Evolutionary conservation across 2,329 filamentous ascomycete genomes (phyloP).

Genomic region (Colletotrichum sansevieriae): DNA sequence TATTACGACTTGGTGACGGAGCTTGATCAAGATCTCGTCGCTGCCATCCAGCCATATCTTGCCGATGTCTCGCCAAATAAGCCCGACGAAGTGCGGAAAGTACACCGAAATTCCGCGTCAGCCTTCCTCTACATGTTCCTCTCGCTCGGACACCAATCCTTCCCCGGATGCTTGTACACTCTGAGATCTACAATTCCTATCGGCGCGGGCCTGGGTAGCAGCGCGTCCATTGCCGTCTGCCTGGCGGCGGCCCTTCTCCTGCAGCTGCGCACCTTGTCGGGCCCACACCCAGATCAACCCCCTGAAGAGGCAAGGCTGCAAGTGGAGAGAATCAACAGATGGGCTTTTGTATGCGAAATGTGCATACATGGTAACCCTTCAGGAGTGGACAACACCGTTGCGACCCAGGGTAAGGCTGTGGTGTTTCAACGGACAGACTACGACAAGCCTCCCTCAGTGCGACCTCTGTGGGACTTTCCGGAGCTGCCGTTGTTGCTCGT

Average conservation of each 20-base stretch:
- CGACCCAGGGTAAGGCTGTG: constrained; percentile 93
- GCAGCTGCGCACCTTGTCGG: constrained; percentile 88
- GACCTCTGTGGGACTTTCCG: constrained; percentile 86
- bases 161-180: constrained; percentile 87
- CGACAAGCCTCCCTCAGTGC: constrained; percentile 80
- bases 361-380: constrained; percentile 98
- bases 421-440: constrained; percentile 88
- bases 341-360: constrained; percentile 97
- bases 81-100: constrained; percentile 80
- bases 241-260: constrained; percentile 85
- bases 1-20: constrained; percentile 92
- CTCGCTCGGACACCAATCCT: constrained; percentile 83
- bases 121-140: constrained; percentile 95
- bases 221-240: constrained; percentile 94
- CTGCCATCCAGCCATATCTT: constrained; percentile 84
- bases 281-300: constrained; percentile 93
- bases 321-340: constrained; percentile 94
- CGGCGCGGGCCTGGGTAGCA: constrained; percentile 90
- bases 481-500: constrained; percentile 91
- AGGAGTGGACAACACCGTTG: constrained; percentile 96
- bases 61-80: constrained; percentile 75
- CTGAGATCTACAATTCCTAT: constrained; percentile 95
- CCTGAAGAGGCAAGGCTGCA: constrained; percentile 88
- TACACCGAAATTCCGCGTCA: constrained; percentile 84
- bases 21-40: constrained; percentile 85